Percentiles rank a stretch among this genome's conserved stretches.
Evolutionary conservation across 2,329 filamentous ascomycete genomes (phyloP).

Genomic region (Purpureocillium takamizusanense): DNA sequence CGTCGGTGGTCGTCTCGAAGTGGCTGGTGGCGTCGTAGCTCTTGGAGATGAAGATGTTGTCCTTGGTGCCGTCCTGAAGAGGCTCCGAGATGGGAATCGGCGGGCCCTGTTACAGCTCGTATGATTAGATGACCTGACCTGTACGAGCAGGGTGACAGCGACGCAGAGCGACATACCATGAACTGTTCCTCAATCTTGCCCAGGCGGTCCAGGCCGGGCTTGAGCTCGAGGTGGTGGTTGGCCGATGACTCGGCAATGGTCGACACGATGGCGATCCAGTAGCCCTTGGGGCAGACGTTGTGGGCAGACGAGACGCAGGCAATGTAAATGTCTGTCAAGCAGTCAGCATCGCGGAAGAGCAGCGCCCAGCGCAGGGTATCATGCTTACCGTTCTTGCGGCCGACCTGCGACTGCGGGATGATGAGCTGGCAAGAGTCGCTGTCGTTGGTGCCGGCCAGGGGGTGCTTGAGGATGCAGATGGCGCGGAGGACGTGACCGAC

Average conservation of each 20-base stretch:
- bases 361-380: neutral
- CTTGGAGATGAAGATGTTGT: constrained; percentile 96
- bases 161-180: constrained; percentile 48
- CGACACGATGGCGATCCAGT: constrained; percentile 97
- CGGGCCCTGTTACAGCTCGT: constrained; percentile 40
- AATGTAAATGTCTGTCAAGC: constrained; percentile 75
- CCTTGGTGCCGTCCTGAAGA: constrained; percentile 67
- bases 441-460: constrained; percentile 80
- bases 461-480: constrained; percentile 96
- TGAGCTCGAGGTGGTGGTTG: constrained; percentile 93
- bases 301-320: constrained; percentile 91
- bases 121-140: neutral
- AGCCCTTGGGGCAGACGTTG: constrained; percentile 97
- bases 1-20: constrained; percentile 87
- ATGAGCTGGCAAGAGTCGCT: constrained; percentile 89
- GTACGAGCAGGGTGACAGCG: neutral
- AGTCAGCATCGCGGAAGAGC: constrained; percentile 5
- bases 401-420: constrained; percentile 95
- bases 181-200: constrained; percentile 96
- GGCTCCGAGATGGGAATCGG: constrained; percentile 95
- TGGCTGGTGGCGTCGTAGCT: constrained; percentile 97
- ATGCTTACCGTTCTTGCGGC: constrained; percentile 85
- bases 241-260: constrained; percentile 87
- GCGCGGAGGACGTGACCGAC: constrained; percentile 88
- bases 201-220: constrained; percentile 84